Conservation (phyloP, 2,329 filamentous ascomycete species). For the Phoma herbarum region DNA sequence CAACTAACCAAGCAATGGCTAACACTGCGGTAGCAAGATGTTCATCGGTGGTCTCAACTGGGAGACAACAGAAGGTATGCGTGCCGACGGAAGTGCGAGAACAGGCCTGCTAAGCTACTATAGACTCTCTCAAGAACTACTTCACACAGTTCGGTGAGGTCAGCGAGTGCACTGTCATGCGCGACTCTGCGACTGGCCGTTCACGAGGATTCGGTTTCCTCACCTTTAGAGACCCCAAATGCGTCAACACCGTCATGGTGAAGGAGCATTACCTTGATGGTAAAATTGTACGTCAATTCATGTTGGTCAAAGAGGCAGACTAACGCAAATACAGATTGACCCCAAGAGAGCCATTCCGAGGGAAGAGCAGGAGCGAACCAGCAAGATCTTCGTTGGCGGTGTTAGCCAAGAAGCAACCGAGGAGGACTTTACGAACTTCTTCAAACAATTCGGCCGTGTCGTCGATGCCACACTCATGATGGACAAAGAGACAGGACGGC, state of each 20-base stretch:
- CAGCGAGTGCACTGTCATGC: constrained; percentile 98
- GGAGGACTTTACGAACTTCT: constrained; percentile 95
- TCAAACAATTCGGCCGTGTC: constrained; percentile 94
- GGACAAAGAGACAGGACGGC: constrained; percentile 98
- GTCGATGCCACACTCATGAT: constrained; percentile 99
- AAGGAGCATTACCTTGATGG: constrained; percentile 98
- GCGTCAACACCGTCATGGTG: constrained; percentile 99
- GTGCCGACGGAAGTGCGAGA: neutral
- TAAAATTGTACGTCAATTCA: constrained; percentile 81
- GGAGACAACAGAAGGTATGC: constrained; percentile 97
- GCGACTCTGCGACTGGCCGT: constrained; percentile 90
- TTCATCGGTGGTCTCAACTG: constrained; percentile 99
- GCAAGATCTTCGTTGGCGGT: constrained; percentile 98
- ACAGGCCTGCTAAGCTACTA: constrained; percentile 8
- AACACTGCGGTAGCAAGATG: constrained; percentile 79
- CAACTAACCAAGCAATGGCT: constrained; percentile 19
- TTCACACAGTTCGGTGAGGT: constrained; percentile 99
- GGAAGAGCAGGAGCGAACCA: constrained; percentile 97
- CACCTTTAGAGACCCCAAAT: constrained; percentile 97
- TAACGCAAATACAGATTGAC: constrained; percentile 75
- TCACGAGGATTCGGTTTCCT: constrained; percentile 97
- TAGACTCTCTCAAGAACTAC: constrained; percentile 96
- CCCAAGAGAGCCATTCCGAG: constrained; percentile 96
- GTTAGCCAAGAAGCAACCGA: constrained; percentile 98
- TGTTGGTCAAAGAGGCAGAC: constrained; percentile 25